These are phyloP conservation scores for Aspergillus luchuensis DNA, from an alignment of 2,329 filamentous ascomycete genomes.

Conservation along the genomic window DNA sequence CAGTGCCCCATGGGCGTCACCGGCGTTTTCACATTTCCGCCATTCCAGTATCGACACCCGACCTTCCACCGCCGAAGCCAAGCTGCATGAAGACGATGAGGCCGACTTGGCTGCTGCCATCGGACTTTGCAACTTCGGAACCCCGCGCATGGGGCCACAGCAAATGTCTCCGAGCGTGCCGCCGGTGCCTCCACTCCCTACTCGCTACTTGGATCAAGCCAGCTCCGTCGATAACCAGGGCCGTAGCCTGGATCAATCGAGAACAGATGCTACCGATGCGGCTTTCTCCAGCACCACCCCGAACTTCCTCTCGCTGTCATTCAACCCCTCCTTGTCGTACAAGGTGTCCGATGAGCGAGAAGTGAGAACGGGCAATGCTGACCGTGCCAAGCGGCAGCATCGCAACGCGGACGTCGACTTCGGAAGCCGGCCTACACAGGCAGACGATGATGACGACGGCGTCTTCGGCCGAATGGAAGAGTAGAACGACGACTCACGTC, in stretches of 20 bases:
- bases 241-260: slow-evolving; percentile 52
- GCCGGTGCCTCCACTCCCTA: slow-evolving; percentile 83
- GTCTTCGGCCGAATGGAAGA: slow-evolving; percentile 98
- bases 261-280: slow-evolving; percentile 29
- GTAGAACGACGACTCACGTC: slow-evolving; percentile 45
- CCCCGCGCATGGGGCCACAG: slow-evolving; percentile 66
- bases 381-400: slow-evolving; percentile 38
- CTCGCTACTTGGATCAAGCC: slow-evolving; percentile 69
- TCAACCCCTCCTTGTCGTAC: slow-evolving; percentile 51
- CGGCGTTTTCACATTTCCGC: slow-evolving; percentile 61
- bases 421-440: slow-evolving; percentile 54
- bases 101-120: slow-evolving; percentile 87
- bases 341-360: slow-evolving; percentile 58
- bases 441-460: slow-evolving; percentile 90
- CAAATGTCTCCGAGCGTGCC: slow-evolving; percentile 72
- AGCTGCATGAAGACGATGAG: slow-evolving; percentile 76
- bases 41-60: slow-evolving; percentile 75
- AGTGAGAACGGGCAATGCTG: slow-evolving; percentile 69
- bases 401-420: slow-evolving; percentile 42
- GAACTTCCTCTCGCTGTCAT: slow-evolving; percentile 45
- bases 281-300: slow-evolving; percentile 41
- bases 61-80: slow-evolving; percentile 76
- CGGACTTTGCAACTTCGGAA: slow-evolving; percentile 85
- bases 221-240: slow-evolving; percentile 65
- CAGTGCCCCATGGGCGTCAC: slow-evolving; percentile 52